Conservation (phyloP, 345 rosid species). For the Erucastrum elatum region DNA sequence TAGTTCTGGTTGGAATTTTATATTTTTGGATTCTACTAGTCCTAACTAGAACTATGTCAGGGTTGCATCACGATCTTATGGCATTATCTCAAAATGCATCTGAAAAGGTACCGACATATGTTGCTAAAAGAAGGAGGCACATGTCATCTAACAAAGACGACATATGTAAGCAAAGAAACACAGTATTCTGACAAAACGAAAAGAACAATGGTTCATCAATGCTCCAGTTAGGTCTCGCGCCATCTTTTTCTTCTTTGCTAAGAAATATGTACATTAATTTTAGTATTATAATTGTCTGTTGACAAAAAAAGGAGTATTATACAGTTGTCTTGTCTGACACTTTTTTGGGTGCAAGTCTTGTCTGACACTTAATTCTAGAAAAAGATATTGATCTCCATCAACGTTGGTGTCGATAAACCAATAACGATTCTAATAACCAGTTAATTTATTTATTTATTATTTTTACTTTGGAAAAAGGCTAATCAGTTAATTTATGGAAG, state of each 20-base stretch:
- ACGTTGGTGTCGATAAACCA: not conserved
- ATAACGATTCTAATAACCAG: not conserved
- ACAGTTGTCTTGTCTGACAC: not conserved
- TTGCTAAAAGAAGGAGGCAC: not conserved
- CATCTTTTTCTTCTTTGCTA: constrained; percentile 29
- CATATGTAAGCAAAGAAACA: constrained; percentile 9
- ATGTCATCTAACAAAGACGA: not conserved
- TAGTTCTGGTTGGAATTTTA: not conserved
- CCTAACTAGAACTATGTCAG: constrained; percentile 21
- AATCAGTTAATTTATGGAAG: not conserved
- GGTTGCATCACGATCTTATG: constrained; percentile 8
- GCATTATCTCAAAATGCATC: not conserved
- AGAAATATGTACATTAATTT: constrained; percentile 11
- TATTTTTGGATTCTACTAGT: not conserved
- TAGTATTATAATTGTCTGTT: not conserved
- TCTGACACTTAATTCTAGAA: too few species aligned
- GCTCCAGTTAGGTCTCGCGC: constrained; percentile 12
- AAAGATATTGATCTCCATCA: not conserved
- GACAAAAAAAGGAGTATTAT: too few species aligned
- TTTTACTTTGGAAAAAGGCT: too few species aligned
- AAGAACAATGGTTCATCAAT: not conserved
- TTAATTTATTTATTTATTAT: too few species aligned
- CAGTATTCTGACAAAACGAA: not conserved
- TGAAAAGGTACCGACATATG: constrained; percentile 6
- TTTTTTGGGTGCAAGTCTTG: too few species aligned